phyloP scores from a whole-genome alignment of 306 rosid species.

The Cajanus cajan region DNA sequence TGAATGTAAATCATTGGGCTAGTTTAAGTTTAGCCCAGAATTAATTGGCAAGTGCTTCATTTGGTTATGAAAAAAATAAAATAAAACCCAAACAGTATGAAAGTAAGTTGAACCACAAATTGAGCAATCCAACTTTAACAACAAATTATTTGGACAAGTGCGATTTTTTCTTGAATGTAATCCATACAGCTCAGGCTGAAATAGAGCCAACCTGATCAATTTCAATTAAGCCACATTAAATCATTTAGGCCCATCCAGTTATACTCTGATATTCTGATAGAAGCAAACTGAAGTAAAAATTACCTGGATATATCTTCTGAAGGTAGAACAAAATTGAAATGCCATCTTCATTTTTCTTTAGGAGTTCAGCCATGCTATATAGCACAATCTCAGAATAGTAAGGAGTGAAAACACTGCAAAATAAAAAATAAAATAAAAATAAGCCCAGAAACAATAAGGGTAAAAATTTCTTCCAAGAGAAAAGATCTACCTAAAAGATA shows the following conservation, averaged over 20 bases:
- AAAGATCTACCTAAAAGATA: constrained; percentile 67
- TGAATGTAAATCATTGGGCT: not conserved
- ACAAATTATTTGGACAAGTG: not conserved
- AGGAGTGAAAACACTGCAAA: constrained; percentile 94
- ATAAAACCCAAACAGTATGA: not conserved
- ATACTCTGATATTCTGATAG: not conserved
- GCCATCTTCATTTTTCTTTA: constrained; percentile 91
- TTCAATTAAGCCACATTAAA: not conserved
- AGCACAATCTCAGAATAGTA: constrained; percentile 93
- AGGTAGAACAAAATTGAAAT: constrained; percentile 87
- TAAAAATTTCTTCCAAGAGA: constrained; percentile 7
- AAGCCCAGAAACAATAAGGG: constrained; percentile 28
- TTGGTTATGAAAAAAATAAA: not conserved
- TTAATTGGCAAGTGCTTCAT: not conserved
- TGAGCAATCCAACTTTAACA: not conserved
- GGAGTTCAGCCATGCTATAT: constrained; percentile 79
- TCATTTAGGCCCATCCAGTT: not conserved
- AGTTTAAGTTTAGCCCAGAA: not conserved
- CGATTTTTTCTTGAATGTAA: not conserved
- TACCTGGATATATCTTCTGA: constrained; percentile 91
- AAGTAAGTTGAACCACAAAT: not conserved
- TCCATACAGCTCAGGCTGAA: not conserved
- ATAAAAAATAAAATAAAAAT: constrained; percentile 29
- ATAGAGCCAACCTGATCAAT: not conserved
- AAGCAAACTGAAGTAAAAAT: not conserved